Evolutionary conservation across 176 grass and related monocot species (phyloP).

Genomic region (Eremochloa ophiuroides): DNA sequence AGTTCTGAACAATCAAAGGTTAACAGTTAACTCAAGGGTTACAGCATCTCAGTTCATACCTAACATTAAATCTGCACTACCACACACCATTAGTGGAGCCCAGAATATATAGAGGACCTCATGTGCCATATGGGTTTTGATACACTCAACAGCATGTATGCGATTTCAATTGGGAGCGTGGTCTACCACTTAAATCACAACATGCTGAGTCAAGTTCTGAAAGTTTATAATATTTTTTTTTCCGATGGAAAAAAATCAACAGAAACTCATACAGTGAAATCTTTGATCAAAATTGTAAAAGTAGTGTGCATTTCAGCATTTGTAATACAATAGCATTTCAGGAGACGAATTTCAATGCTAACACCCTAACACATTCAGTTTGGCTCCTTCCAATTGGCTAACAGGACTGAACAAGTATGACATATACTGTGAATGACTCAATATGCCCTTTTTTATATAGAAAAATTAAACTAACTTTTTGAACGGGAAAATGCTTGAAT

Average conservation of each 20-base stretch:
- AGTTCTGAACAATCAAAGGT: background rate
- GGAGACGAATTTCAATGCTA: background rate
- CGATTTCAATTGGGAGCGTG: background rate
- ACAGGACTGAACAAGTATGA: background rate
- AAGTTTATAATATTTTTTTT: background rate
- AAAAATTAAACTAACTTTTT: background rate
- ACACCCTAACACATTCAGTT: background rate
- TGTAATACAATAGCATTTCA: background rate
- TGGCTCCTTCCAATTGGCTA: background rate
- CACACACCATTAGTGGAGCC: background rate
- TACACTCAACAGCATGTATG: background rate
- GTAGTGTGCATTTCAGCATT: background rate
- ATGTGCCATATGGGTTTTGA: background rate
- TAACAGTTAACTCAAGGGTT: background rate
- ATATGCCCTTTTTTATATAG: background rate
- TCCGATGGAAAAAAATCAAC: background rate
- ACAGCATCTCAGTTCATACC: background rate
- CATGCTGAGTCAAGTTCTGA: background rate
- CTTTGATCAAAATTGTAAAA: background rate
- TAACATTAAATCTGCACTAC: background rate
- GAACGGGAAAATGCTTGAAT: background rate
- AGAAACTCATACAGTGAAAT: background rate
- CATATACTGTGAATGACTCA: background rate
- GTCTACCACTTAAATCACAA: background rate
- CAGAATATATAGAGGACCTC: background rate